phyloP scores from a whole-genome alignment of 1,284 basidiomycete species.

The Boletus mariae region DNA sequence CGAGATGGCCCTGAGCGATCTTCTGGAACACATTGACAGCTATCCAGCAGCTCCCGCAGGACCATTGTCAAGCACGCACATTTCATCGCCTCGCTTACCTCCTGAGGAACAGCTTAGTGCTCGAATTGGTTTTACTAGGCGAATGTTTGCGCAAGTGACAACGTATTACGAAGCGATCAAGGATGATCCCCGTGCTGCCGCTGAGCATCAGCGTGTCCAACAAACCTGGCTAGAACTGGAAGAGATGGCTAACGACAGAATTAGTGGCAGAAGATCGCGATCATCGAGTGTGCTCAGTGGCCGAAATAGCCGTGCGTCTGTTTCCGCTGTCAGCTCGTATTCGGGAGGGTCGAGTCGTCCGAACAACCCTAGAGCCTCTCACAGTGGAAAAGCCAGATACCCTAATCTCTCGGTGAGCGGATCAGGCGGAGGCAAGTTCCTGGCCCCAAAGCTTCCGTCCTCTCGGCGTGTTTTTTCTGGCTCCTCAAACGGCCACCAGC shows the following conservation, averaged over 20 bases:
- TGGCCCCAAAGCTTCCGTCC: slow-evolving; percentile 44
- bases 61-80: slow-evolving; percentile 48
- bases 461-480: slow-evolving; percentile 50
- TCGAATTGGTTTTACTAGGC: slow-evolving; percentile 59
- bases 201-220: slow-evolving; percentile 59
- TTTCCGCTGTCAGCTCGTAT: slow-evolving; percentile 28
- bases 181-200: slow-evolving; percentile 54
- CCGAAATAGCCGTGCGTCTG: slow-evolving; percentile 50
- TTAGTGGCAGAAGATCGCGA: slow-evolving; percentile 58
- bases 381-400: slow-evolving; percentile 44
- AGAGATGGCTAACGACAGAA: slow-evolving; percentile 71
- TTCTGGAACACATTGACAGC: slow-evolving; percentile 78
- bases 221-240: slow-evolving; percentile 78
- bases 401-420: slow-evolving; percentile 47
- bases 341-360: slow-evolving; percentile 23
- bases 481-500: slow-evolving; percentile 39
- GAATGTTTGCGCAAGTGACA: slow-evolving; percentile 45
- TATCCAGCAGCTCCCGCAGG: slow-evolving; percentile 57
- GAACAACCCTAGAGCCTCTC: slow-evolving; percentile 21
- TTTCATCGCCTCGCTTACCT: slow-evolving; percentile 38
- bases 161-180: slow-evolving; percentile 39
- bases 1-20: slow-evolving; percentile 73
- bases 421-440: slow-evolving; percentile 41
- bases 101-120: slow-evolving; percentile 64
- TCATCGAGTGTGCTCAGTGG: slow-evolving; percentile 59